Percentiles rank a stretch among this genome's conserved stretches.
Conservation (phyloP, 2,329 filamentous ascomycete genomes). For the Ophioceras dolichostomum region DNA sequence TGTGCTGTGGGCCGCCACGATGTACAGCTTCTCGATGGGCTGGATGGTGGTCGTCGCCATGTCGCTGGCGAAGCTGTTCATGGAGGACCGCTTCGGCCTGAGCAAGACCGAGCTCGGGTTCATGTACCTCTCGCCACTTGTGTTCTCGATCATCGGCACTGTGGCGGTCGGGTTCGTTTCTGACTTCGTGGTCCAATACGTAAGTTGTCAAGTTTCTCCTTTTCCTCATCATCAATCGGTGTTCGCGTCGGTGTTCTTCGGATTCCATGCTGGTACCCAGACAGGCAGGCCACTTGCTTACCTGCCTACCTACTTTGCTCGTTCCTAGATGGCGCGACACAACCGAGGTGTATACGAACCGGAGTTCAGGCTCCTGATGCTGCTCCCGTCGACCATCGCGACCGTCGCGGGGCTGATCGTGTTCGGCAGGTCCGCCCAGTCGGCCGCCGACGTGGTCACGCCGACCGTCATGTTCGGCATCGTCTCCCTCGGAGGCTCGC, state of each 20-base stretch:
- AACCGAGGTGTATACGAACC: conserved; percentile 95
- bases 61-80: conserved; percentile 70
- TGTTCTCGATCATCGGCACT: conserved; percentile 82
- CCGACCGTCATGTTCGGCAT: conserved; percentile 89
- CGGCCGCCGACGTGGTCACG: conserved; percentile 72
- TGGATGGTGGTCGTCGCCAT: conserved; percentile 96
- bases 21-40: conserved; percentile 81
- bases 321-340: conserved; percentile 58
- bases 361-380: conserved; percentile 87
- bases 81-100: conserved; percentile 66
- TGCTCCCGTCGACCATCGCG: conserved; percentile 60
- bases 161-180: conserved; percentile 81
- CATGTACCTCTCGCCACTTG: conserved; percentile 80
- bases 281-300: too few species aligned
- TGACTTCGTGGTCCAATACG: conserved; percentile 75
- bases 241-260: too few species aligned
- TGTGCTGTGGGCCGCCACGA: conserved; percentile 74
- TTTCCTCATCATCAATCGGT: too few species aligned
- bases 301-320: too few species aligned
- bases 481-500: conserved; percentile 81
- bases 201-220: too few species aligned
- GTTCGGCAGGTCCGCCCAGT: conserved; percentile 83
- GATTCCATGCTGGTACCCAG: too few species aligned
- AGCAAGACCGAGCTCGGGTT: conserved; percentile 68
- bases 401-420: conserved; percentile 85